Evolutionary conservation across 345 rosid species (phyloP), one percentile per base, ranked within the genome.

Genomic region (Moricandia moricandioides): DNA sequence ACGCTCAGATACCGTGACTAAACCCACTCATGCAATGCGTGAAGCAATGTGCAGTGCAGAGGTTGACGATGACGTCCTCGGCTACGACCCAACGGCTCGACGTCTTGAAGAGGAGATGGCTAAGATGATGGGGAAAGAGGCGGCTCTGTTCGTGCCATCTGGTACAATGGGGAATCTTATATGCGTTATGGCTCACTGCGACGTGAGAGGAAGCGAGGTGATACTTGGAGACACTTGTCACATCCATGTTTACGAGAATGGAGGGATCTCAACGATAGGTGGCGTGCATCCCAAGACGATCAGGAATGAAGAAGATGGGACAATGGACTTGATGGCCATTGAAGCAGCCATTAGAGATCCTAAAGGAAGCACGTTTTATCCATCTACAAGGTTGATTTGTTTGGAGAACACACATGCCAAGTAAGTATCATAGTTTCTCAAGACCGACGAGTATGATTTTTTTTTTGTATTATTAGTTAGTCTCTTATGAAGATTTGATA

Each of bases 91-190:
- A 0, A 87, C 85, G 0, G 96, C 97, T 4, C 73, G 82, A 40
- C 85, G 60, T 18, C 76, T 95, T 35, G 97, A 95, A 79, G 68
- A 83, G 3, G 97, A 92, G 83, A 80, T 95, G 85, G 94, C 97
- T 0, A 83, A 78, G 76, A 81, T 92, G 71, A 83, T 54, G 65
- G 88, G 92, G 69, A 95, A 95, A 88, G 99, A 95, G 65, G 94
- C 94, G 0, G 97, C 85, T 56, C 81, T 90, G 5, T 95, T 83
- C 69, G 97, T 95, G 55, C 96, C 97, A 4, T 92, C 99, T 0
- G 99, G 99, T 6, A 95, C 99, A 1, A 95, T 95, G 97, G 97
- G 93, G n/a, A 95, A 95, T 77, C 94, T 92, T 13, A 85, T 92
- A 3, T 85, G 99, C 62, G 97, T 95, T 7, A 91, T 95, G 71